Base-by-base conservation (phyloP, 2,329 filamentous ascomycete genomes). In the Fusarium coicis region DNA sequence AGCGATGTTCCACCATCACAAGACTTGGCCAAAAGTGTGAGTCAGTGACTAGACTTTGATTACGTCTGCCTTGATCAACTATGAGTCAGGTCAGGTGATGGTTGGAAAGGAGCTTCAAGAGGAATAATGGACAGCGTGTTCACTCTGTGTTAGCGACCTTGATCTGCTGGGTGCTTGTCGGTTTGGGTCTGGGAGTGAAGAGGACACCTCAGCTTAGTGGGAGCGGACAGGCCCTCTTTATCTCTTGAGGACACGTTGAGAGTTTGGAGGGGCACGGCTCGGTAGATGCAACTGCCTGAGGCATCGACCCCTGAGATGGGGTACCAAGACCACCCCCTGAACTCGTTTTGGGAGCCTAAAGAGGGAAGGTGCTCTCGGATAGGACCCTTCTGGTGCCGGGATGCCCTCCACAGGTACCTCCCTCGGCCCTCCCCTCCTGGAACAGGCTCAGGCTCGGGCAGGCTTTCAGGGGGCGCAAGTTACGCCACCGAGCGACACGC, bases 241-340 rank as follows among this genome's bases (percentile, higher is more conserved):
- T 82, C 76, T 81, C 74, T 78, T 74, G 71, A 80, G 79, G 79
- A 78, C 79, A 80, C 79, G 79, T 80, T 74, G 73, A 77, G 59
- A 58, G 52, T 76, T 75, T 69, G 55, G 58, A 58, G 52, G 69
- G 59, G 63, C 58, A 53, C 44, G 56, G 54, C 47, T 60, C 42
- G 54, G 19, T 15, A 47, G 55, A 66, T 72, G 11, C 34, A 39
- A 47, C 3, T 75, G 79, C 80, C 80, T 81, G 76, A 81, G 80
- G 80, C 78, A 63, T 4, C 52, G 63, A 68, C 65, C 72, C 75
- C 71, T 73, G 70, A 72, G 57, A 60, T 54, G 36, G 40, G 18
- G 49, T 52, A 52, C 49, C 30, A 36, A 52, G 49, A 36, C 37
- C 52, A 37, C 61, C 73, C 72, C 72, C 72, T 75, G 69, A 68